Evolutionary conservation across 495 filamentous ascomycete species (phyloP).

Genomic region (Xylaria flabelliformis): DNA sequence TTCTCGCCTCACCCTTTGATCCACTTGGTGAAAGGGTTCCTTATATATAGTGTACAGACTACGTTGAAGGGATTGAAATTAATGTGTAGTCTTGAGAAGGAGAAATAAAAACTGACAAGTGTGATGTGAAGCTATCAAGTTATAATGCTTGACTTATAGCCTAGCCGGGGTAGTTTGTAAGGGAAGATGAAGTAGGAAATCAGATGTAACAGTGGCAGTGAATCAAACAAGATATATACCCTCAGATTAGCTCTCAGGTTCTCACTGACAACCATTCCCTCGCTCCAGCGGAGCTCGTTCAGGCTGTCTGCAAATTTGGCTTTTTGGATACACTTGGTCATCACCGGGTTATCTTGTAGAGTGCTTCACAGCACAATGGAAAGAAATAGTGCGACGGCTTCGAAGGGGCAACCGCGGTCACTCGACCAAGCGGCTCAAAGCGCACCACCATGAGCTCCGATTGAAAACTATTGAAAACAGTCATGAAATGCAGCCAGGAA

Average conservation of each 20-base stretch:
- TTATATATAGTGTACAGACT: neutral
- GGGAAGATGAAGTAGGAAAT: neutral
- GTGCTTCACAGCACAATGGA: slow-evolving; percentile 30
- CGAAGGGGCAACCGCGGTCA: slow-evolving; percentile 19
- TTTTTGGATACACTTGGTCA: slow-evolving; percentile 65
- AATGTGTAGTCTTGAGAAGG: neutral
- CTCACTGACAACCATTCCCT: slow-evolving; percentile 59
- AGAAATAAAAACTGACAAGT: neutral
- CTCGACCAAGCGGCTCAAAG: slow-evolving; percentile 25
- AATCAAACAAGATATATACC: slow-evolving; percentile 41
- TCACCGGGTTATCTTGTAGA: slow-evolving; percentile 55
- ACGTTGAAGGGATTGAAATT: neutral
- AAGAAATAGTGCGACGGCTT: slow-evolving; percentile 30
- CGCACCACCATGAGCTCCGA: slow-evolving; percentile 51
- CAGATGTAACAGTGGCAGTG: neutral
- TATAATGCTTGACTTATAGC: neutral
- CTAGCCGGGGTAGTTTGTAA: neutral
- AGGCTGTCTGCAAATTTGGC: slow-evolving; percentile 68
- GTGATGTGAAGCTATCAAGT: neutral
- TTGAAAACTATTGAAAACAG: slow-evolving; percentile 63
- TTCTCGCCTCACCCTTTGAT: neutral
- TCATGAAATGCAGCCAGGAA: slow-evolving; percentile 41
- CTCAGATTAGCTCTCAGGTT: slow-evolving; percentile 71
- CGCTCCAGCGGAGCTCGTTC: slow-evolving; percentile 27
- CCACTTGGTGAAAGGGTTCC: neutral